A percentile compares a stretch with the other conserved stretches of the same genome.
These are phyloP conservation scores for Pestalotiopsis fici DNA, from an alignment of 2,329 filamentous ascomycete species.

Conservation along the genomic window DNA sequence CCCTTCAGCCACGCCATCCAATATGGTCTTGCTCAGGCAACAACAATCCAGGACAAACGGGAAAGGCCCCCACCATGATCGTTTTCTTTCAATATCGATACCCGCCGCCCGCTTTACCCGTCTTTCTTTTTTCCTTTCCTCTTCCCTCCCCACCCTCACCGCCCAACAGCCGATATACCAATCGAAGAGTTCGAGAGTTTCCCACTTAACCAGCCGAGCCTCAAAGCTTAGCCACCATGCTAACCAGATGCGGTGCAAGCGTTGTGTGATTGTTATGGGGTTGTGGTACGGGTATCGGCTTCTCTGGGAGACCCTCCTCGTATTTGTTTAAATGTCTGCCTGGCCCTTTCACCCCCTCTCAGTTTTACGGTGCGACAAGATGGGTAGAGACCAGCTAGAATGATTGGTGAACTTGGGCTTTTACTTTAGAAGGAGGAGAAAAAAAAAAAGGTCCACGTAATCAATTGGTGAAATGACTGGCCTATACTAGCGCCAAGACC, in stretches of 20 bases:
- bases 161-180: background rate
- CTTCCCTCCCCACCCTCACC: background rate
- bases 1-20: background rate
- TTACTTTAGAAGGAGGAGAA: too few species aligned
- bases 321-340: background rate
- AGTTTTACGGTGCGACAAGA: too few species aligned
- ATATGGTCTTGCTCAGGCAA: too few species aligned
- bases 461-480: background rate
- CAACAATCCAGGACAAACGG: too few species aligned
- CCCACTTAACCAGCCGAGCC: background rate
- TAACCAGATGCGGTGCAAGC: background rate
- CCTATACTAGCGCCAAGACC: background rate
- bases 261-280: background rate
- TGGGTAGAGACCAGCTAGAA: too few species aligned
- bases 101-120: too few species aligned
- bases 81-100: too few species aligned
- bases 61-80: too few species aligned
- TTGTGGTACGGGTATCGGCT: background rate
- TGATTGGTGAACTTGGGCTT: too few species aligned
- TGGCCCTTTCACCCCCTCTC: too few species aligned
- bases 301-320: background rate
- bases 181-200: background rate
- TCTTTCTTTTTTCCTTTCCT: too few species aligned
- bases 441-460: background rate
- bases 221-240: background rate